Conservation (phyloP, 2,329 filamentous ascomycete species). For the Sphaerostilbella broomeana region DNA sequence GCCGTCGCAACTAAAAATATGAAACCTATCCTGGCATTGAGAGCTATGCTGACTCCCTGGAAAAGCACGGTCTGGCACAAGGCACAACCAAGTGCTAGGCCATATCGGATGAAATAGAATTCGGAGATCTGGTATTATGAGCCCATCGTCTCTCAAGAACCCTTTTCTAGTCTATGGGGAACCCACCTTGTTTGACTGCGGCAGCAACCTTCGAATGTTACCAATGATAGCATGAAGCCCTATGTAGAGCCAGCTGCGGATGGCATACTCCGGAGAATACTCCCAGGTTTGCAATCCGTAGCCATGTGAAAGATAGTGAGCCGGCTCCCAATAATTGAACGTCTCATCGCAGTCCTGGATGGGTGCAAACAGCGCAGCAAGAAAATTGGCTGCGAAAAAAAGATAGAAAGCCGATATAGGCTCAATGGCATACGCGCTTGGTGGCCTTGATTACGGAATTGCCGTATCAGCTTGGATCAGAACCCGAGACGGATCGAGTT, state of each 20-base stretch:
- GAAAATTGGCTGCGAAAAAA: slow-evolving; percentile 64
- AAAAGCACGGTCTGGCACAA: slow-evolving; percentile 77
- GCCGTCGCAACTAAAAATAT: slow-evolving; percentile 74
- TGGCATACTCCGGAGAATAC: slow-evolving; percentile 90
- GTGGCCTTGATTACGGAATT: slow-evolving; percentile 29
- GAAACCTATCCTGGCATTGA: slow-evolving; percentile 78
- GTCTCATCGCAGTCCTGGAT: slow-evolving; percentile 98
- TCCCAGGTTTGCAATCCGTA: slow-evolving; percentile 98
- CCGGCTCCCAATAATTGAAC: slow-evolving; percentile 98
- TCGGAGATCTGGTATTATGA: slow-evolving; percentile 47
- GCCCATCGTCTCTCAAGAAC: slow-evolving; percentile 4
- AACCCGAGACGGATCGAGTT: too few relatives aligned
- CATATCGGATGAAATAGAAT: slow-evolving; percentile 80
- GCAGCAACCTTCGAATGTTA: slow-evolving; percentile 58
- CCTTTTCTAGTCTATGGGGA: neutral
- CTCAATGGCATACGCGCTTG: slow-evolving; percentile 57
- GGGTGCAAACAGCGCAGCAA: slow-evolving; percentile 76
- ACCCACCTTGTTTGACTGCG: slow-evolving; percentile 51
- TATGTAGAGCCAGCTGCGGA: slow-evolving; percentile 91
- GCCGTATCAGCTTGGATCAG: too few relatives aligned
- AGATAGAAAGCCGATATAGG: slow-evolving; percentile 74
- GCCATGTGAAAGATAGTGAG: slow-evolving; percentile 87
- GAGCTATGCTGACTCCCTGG: slow-evolving; percentile 63
- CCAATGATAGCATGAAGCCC: slow-evolving; percentile 69
- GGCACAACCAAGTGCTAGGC: slow-evolving; percentile 70